Evolutionary conservation across 345 rosid genomes (phyloP).

Genomic region (Populus tremula): DNA sequence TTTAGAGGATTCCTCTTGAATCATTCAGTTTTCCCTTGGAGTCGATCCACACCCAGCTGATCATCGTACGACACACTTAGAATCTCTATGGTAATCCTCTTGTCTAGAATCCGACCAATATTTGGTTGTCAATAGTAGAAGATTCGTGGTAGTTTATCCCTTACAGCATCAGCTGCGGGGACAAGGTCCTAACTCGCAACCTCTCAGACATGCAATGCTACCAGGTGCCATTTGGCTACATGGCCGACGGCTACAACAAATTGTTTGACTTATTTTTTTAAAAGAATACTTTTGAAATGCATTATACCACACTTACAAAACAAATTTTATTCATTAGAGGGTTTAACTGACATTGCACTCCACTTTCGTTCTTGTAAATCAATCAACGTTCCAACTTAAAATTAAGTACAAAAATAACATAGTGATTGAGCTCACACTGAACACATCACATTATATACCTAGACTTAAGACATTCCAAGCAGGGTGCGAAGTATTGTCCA

Average conservation of each 20-base stretch:
- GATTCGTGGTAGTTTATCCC: not conserved
- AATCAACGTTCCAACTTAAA: not conserved
- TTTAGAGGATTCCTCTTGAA: constrained; percentile 46
- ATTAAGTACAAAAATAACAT: not conserved
- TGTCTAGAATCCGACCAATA: not conserved
- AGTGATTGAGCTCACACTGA: not conserved
- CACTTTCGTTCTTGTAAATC: not conserved
- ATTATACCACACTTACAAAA: not conserved
- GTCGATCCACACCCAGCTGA: not conserved
- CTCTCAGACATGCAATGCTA: not conserved
- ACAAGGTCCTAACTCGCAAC: not conserved
- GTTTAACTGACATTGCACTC: not conserved
- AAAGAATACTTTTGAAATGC: not conserved
- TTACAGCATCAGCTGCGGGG: not conserved
- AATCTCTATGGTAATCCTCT: not conserved
- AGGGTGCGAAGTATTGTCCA: constrained; percentile 49
- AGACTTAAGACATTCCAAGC: constrained; percentile 41
- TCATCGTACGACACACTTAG: constrained; percentile 7
- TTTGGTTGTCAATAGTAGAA: not conserved
- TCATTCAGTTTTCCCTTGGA: not conserved
- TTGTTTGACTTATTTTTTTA: too few relatives aligned
- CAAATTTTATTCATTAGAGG: not conserved
- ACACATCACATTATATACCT: not conserved
- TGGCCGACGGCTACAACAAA: too few relatives aligned
- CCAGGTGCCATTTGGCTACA: not conserved